A percentile compares a stretch with the other conserved stretches of the same genome.
These are phyloP conservation scores for Linum trigynum DNA, from an alignment of 345 rosid genomes.

Conservation along the genomic window DNA sequence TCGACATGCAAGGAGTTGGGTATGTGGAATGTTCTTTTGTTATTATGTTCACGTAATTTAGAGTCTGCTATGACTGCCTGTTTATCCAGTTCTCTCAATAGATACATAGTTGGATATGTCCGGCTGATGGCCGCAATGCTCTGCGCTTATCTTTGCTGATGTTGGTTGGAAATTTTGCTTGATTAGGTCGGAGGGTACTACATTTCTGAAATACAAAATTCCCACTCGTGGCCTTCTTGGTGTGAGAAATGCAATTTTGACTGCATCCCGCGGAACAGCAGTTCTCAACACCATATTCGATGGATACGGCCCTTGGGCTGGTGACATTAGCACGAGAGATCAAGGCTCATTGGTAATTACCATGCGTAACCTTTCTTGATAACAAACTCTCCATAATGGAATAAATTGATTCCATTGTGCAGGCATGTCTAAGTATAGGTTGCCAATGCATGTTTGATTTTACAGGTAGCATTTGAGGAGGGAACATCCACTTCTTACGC, in stretches of 20 bases:
- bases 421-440: neutral
- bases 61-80: neutral
- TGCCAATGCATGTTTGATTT: neutral
- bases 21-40: constrained; percentile 22
- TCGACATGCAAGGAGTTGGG: constrained; percentile 90
- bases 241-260: constrained; percentile 85
- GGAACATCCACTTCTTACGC: constrained; percentile 88
- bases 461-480: constrained; percentile 91
- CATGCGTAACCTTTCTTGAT: neutral
- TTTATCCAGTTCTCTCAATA: neutral
- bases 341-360: constrained; percentile 81
- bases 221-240: constrained; percentile 99
- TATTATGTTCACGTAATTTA: neutral
- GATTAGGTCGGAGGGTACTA: constrained; percentile 80
- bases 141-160: neutral
- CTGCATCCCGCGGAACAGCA: constrained; percentile 97
- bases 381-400: neutral
- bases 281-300: constrained; percentile 83
- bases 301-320: constrained; percentile 89
- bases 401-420: too few relatives aligned
- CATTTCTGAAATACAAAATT: constrained; percentile 64
- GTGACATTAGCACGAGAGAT: constrained; percentile 80
- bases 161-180: constrained; percentile 8
- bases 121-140: neutral
- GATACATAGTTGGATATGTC: neutral